Conservation (phyloP, 1,139 yeast species). For the Hansenula anomala region DNA sequence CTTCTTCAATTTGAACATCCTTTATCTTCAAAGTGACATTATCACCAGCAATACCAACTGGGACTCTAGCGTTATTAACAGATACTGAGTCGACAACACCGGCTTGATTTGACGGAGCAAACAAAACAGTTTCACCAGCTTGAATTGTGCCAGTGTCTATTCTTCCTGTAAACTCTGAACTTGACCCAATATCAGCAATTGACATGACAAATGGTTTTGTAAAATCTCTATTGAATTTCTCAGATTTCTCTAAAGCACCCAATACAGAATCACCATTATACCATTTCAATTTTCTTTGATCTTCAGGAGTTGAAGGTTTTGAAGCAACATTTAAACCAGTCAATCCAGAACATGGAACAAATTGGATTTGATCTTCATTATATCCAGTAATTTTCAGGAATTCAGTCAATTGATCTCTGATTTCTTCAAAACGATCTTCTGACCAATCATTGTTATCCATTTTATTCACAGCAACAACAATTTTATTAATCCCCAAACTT, state of each 20-base stretch:
- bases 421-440: constrained; percentile 56
- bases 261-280: constrained; percentile 64
- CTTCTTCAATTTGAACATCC: constrained; percentile 41
- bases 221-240: constrained; percentile 20
- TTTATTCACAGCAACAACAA: constrained; percentile 83
- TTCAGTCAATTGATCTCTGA: constrained; percentile 50
- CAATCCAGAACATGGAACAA: constrained; percentile 85
- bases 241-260: constrained; percentile 42
- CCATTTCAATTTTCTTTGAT: constrained; percentile 41
- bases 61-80: constrained; percentile 26
- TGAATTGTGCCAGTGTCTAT: constrained; percentile 72
- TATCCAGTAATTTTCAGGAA: constrained; percentile 69
- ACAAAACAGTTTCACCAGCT: constrained; percentile 64
- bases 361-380: constrained; percentile 41
- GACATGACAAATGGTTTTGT: constrained; percentile 39
- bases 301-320: constrained; percentile 28
- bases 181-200: constrained; percentile 41
- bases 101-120: constrained; percentile 50
- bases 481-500: constrained; percentile 70
- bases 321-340: constrained; percentile 76
- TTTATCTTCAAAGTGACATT: constrained; percentile 57
- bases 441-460: constrained; percentile 78
- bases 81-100: constrained; percentile 40
- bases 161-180: constrained; percentile 60
- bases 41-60: constrained; percentile 66